phyloP scores from a whole-genome alignment of 192 early-diverging fungal genomes.

The Spizellomyces punctatus region DNA sequence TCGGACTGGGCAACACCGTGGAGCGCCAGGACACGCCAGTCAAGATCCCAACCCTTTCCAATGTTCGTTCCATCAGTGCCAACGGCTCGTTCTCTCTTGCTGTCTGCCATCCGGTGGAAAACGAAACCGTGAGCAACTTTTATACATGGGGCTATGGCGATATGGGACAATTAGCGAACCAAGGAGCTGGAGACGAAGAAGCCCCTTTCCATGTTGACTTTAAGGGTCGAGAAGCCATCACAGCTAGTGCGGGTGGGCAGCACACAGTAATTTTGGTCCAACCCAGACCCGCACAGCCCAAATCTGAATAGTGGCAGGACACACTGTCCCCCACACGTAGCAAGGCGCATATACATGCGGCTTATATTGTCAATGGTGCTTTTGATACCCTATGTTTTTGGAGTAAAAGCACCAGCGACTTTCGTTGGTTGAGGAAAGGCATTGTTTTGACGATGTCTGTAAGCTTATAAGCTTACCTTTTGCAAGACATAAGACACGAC shows the following conservation, averaged over 20 bases:
- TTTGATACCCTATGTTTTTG: no score
- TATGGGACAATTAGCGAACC: slow-evolving; percentile 80
- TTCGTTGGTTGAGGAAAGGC: no score
- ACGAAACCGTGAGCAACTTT: slow-evolving; percentile 31
- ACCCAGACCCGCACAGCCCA: slow-evolving; percentile 36
- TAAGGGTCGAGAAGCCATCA: slow-evolving; percentile 62
- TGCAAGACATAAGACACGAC: no score
- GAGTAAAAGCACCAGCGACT: no score
- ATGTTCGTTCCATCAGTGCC: slow-evolving; percentile 55
- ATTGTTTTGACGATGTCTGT: no score
- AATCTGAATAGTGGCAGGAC: no score
- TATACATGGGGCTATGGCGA: slow-evolving; percentile 93
- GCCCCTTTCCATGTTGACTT: slow-evolving; percentile 68
- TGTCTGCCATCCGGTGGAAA: slow-evolving; percentile 28
- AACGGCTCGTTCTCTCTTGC: slow-evolving; percentile 54
- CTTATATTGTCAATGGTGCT: no score
- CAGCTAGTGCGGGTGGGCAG: slow-evolving; percentile 79
- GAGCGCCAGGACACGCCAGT: slow-evolving; percentile 52
- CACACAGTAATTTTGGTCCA: slow-evolving; percentile 66
- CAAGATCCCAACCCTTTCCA: slow-evolving; percentile 44
- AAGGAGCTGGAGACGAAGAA: slow-evolving; percentile 71
- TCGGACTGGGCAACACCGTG: slow-evolving; percentile 66
- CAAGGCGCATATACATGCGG: no score
- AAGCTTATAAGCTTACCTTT: no score
- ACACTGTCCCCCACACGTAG: no score